phyloP scores from a whole-genome alignment of 2,329 filamentous ascomycete species.

The Fusarium sp. region DNA sequence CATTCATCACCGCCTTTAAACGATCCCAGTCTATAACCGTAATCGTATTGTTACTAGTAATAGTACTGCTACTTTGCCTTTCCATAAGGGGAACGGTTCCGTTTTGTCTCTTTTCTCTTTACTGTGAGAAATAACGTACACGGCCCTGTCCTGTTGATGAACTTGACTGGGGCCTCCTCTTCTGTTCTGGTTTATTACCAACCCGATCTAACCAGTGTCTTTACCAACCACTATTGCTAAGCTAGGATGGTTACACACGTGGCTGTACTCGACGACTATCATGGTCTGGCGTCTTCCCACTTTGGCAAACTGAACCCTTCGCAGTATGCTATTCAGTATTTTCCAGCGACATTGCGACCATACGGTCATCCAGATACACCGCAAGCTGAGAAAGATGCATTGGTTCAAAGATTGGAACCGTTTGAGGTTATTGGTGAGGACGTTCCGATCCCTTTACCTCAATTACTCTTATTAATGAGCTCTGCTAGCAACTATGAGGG shows the following conservation, averaged over 20 bases:
- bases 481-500: not conserved
- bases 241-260: not conserved
- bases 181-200: no score
- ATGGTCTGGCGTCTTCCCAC: not conserved
- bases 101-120: no score
- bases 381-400: not conserved
- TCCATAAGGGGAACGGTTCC: no score
- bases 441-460: no score
- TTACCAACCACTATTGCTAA: not conserved
- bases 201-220: no score
- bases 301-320: slow-evolving; percentile 1
- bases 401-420: slow-evolving; percentile 2
- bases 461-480: not conserved
- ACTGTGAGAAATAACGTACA: no score
- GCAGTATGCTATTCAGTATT: not conserved
- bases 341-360: not conserved
- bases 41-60: no score
- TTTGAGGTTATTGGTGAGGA: not conserved
- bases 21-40: no score
- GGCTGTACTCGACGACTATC: slow-evolving; percentile 9
- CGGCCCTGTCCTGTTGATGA: no score
- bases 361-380: not conserved
- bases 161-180: no score
- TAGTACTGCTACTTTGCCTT: no score
- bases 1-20: no score